phyloP scores from a whole-genome alignment of 2,329 filamentous ascomycete genomes.

The Colletotrichum sp. region DNA sequence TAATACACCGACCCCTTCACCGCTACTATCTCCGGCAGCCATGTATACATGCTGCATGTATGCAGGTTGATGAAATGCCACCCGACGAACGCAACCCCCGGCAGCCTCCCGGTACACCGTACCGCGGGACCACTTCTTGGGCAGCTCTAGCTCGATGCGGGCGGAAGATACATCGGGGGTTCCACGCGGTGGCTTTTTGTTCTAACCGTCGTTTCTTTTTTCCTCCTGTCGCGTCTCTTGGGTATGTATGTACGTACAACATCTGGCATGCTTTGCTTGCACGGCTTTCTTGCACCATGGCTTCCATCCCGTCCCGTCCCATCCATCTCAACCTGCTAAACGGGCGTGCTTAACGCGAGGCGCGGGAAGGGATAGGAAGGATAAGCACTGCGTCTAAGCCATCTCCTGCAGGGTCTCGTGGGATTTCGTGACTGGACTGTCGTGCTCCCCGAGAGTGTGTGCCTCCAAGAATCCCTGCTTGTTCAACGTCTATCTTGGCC shows the following conservation, averaged over 20 bases:
- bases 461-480: not conserved
- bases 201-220: not conserved
- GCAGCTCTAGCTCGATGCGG: constrained; percentile 15
- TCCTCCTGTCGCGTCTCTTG: not conserved
- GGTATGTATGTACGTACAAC: not conserved
- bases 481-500: not conserved
- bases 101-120: constrained; percentile 11
- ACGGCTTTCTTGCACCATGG: not conserved
- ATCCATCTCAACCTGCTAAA: not conserved
- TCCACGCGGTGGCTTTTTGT: not conserved
- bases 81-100: not conserved
- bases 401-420: constrained; percentile 8
- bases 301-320: not conserved
- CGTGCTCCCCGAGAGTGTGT: not conserved
- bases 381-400: constrained; percentile 3
- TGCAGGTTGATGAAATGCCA: constrained; percentile 6
- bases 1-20: constrained; percentile 19
- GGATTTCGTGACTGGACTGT: constrained; percentile 4
- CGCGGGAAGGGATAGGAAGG: not conserved
- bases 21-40: constrained; percentile 5
- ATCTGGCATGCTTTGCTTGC: not conserved
- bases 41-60: not conserved
- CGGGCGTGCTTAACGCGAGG: not conserved
- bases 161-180: not conserved
- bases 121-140: constrained; percentile 2